These are phyloP conservation scores for Lithohypha guttulata DNA, from an alignment of 2,329 filamentous ascomycete genomes.

Conservation along the genomic window DNA sequence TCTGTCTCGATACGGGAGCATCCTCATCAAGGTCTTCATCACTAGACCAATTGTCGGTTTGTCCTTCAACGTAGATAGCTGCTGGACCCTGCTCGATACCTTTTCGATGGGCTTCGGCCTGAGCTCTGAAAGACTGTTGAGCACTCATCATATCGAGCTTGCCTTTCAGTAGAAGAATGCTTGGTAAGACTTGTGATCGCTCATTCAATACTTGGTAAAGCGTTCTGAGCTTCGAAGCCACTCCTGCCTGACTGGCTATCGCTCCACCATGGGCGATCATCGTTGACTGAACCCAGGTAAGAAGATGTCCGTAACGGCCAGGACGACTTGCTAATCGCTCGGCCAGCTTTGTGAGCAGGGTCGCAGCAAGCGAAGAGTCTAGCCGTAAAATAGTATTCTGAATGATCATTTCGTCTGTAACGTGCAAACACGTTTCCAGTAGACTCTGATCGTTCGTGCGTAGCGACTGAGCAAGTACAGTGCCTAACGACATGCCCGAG, in stretches of 20 bases:
- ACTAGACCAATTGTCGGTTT: slow-evolving; percentile 39
- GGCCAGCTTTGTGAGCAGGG: slow-evolving; percentile 71
- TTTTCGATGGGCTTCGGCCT: slow-evolving; percentile 45
- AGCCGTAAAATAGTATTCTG: slow-evolving; percentile 83
- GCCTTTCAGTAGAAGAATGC: slow-evolving; percentile 78
- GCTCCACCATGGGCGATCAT: slow-evolving; percentile 86
- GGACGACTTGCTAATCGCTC: slow-evolving; percentile 78
- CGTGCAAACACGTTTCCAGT: slow-evolving; percentile 83
- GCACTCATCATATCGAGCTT: slow-evolving; percentile 90
- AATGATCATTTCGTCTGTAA: slow-evolving; percentile 64
- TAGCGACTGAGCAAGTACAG: slow-evolving; percentile 85
- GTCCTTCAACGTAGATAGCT: slow-evolving; percentile 71
- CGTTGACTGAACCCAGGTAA: slow-evolving; percentile 94
- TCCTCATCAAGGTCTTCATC: slow-evolving; percentile 28
- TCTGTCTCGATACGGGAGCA: slow-evolving; percentile 9
- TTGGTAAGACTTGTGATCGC: slow-evolving; percentile 69
- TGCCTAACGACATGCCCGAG: slow-evolving; percentile 71
- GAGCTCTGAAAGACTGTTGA: slow-evolving; percentile 70
- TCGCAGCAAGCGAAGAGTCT: slow-evolving; percentile 70
- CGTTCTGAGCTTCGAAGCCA: slow-evolving; percentile 64
- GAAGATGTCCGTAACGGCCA: slow-evolving; percentile 77
- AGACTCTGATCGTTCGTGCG: slow-evolving; percentile 82
- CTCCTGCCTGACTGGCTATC: slow-evolving; percentile 72
- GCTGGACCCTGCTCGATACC: slow-evolving; percentile 50
- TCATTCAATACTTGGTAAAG: slow-evolving; percentile 82